A percentile compares a stretch with the other conserved stretches of the same genome.
These are phyloP conservation scores for Rossbeevera mucosa DNA, from an alignment of 768 basidiomycete genomes.

Conservation along the genomic window DNA sequence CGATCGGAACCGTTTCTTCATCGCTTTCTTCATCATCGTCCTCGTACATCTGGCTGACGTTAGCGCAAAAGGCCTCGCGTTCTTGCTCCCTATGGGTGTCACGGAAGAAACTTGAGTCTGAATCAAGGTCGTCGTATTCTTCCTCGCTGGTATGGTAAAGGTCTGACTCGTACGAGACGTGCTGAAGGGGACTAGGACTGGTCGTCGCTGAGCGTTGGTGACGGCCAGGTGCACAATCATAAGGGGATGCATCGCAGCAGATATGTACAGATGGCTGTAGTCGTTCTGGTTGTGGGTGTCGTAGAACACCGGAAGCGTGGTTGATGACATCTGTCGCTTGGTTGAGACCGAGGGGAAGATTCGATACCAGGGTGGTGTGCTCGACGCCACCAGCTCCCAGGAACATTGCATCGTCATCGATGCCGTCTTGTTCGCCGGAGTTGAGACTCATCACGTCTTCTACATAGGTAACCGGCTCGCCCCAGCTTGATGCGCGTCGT, in stretches of 20 bases:
- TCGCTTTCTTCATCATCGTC: conserved; percentile 34
- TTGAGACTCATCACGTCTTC: conserved; percentile 43
- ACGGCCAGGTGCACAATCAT: conserved; percentile 21
- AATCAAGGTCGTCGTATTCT: conserved; percentile 30
- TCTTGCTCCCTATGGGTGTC: conserved; percentile 25
- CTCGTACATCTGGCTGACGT: conserved; percentile 31
- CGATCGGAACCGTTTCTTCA: conserved; percentile 33
- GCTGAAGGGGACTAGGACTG: conserved; percentile 39
- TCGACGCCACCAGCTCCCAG: conserved; percentile 49
- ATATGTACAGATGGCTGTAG: conserved; percentile 19
- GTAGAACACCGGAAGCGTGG: conserved; percentile 15
- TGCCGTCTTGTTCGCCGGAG: conserved; percentile 41
- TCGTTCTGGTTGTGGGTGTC: conserved; percentile 32
- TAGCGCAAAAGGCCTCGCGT: conserved; percentile 26
- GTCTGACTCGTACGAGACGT: conserved; percentile 30
- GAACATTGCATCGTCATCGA: conserved; percentile 50
- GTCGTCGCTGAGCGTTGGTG: conserved; percentile 31
- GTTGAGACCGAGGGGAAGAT: conserved; percentile 33
- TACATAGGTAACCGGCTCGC: conserved; percentile 40
- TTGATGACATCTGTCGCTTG: conserved; percentile 22
- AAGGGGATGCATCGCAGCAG: conserved; percentile 22
- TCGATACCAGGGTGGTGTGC: conserved; percentile 30
- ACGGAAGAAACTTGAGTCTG: conserved; percentile 33
- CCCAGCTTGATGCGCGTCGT: conserved; percentile 65
- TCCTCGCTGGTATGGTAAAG: conserved; percentile 28